Base-by-base conservation (phyloP, 2,329 filamentous ascomycete genomes). In the Xylariaceae sp. region DNA sequence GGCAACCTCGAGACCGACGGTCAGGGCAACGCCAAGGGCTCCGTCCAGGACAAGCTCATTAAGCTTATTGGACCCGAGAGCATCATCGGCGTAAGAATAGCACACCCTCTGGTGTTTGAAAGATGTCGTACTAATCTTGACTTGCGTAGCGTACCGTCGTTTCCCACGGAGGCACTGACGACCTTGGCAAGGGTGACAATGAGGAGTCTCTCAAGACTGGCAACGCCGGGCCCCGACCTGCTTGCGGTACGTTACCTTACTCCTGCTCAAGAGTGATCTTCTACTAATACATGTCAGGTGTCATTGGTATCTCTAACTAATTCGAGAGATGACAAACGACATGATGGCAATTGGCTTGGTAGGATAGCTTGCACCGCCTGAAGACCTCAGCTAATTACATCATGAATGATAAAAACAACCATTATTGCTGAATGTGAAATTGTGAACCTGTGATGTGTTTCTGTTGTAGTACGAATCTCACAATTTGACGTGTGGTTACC, bases 191-290 rank as follows among this genome's bases (percentile, higher is more conserved):
- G 81, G 90, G 90, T 66, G 89, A 76, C 63, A 85, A 89, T 76
- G 89, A 92, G 76, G 90, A 97, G 80, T 96, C 90, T 67, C 90
- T 95, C 80, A 96, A 95, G 86, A 99, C 94, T 59, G 94, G 94
- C 62, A 99, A 97, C 72, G 94, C 94, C 69, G 94, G 94, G 66
- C 72, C 77, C 63, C 89, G 94, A 69, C 94, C 94, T 69, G 94
- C 94, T 70, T 99, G 94, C 76, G 94, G 94, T 89, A 81, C 69
- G 82, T 73, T 12, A 36, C 44, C 44, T 43, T 30, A 12, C 17
- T 18, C 3, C n/a, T 39, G 39, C 54, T 56, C 43, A 56, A n/a
- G 15, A 51, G 27, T 22, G 44, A 31, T 27, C 22, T 27, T 7
- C 4, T 27, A 27, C 22, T 27, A 27, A 27, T 7, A 5, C 22